Conservation (phyloP, 345 rosid genomes). For the Abelmoschus esculentus region DNA sequence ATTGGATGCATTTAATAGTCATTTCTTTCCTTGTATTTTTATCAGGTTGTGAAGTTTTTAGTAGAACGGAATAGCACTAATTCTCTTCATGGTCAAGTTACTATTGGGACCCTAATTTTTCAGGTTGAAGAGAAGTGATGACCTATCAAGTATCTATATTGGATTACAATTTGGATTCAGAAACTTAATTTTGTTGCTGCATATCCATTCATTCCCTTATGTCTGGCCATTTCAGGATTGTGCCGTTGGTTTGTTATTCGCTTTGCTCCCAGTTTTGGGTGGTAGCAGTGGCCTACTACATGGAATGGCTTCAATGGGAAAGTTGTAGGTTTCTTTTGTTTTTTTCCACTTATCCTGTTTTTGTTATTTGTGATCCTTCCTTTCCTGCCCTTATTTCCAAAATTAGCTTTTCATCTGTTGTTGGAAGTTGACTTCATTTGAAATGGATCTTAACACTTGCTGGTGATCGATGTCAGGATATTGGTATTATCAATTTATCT, state of each 20-base stretch:
- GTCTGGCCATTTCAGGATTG: constrained; percentile 60
- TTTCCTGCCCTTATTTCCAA: neutral
- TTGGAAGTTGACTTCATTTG: constrained; percentile 1
- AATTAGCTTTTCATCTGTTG: constrained; percentile 7
- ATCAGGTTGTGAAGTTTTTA: constrained; percentile 89
- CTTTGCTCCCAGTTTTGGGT: constrained; percentile 94
- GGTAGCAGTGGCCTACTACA: constrained; percentile 79
- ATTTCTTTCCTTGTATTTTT: constrained; percentile 14
- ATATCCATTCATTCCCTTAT: constrained; percentile 16
- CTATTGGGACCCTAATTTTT: constrained; percentile 91
- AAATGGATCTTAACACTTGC: constrained; percentile 1
- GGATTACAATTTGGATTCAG: constrained; percentile 8
- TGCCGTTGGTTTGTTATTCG: constrained; percentile 88
- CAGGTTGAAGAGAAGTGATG: constrained; percentile 47
- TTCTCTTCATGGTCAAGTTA: constrained; percentile 93
- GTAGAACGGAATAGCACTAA: constrained; percentile 64
- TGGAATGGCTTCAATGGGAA: constrained; percentile 92
- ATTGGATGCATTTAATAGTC: constrained; percentile 5
- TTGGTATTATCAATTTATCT: constrained; percentile 74
- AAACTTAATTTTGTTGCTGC: constrained; percentile 6
- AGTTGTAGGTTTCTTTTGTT: constrained; percentile 51
- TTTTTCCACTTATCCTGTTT: neutral
- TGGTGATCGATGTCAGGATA: constrained; percentile 42
- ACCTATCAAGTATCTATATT: neutral
- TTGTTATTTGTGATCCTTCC: neutral